These are phyloP conservation scores for Cordyceps tenuipes DNA, from an alignment of 2,329 filamentous ascomycete species.

Conservation along the genomic window DNA sequence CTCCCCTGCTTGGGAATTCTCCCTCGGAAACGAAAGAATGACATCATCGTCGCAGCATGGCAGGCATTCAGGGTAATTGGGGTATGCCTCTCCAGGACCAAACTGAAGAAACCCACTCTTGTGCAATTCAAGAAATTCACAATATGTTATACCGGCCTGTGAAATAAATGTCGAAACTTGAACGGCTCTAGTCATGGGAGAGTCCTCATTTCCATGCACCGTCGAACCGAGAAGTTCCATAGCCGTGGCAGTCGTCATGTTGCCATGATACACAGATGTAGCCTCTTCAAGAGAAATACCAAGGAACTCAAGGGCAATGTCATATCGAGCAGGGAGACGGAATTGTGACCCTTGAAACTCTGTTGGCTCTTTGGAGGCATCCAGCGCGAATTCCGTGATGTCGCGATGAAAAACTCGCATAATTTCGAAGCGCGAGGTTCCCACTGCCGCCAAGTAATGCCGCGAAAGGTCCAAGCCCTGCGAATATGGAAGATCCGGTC, in stretches of 20 bases:
- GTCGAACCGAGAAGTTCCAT: neutral
- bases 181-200: neutral
- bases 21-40: neutral
- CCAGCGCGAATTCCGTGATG: slow-evolving; percentile 3
- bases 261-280: neutral
- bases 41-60: slow-evolving; percentile 1
- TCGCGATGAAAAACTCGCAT: slow-evolving; percentile 1
- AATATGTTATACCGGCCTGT: slow-evolving; percentile 4
- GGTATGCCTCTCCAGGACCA: neutral
- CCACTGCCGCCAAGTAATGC: neutral
- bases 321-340: slow-evolving; percentile 2
- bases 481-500: neutral
- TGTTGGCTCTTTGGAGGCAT: slow-evolving; percentile 1
- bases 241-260: slow-evolving; percentile 2
- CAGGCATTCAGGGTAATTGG: slow-evolving; percentile 1
- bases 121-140: slow-evolving; percentile 6
- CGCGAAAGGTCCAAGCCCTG: neutral
- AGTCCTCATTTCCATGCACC: neutral
- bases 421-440: slow-evolving; percentile 1
- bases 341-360: neutral
- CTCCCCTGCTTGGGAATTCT: neutral
- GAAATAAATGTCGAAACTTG: neutral
- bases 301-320: slow-evolving; percentile 1
- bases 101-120: neutral
- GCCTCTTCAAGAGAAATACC: neutral